Percentiles rank a stretch among this genome's conserved stretches.
Evolutionary conservation across 2,329 filamentous ascomycete genomes (phyloP).

Genomic region (Paecilomyces fulvus): DNA sequence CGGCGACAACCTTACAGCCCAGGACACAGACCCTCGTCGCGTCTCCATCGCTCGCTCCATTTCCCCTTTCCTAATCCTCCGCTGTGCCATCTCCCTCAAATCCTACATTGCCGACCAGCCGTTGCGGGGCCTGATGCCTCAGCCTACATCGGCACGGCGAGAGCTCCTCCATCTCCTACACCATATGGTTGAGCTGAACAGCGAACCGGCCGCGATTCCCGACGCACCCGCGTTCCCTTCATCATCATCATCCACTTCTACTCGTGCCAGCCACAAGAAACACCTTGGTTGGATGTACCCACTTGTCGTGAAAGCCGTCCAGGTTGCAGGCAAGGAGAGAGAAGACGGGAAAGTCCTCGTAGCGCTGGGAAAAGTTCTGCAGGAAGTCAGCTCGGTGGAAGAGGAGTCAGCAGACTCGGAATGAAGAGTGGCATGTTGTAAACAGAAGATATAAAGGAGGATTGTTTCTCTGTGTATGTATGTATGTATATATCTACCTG

Average conservation of each 20-base stretch:
- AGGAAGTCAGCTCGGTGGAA: slow-evolving; percentile 42
- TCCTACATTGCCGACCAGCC: slow-evolving; percentile 87
- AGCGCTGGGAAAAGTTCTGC: slow-evolving; percentile 52
- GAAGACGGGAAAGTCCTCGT: slow-evolving; percentile 31
- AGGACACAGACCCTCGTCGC: slow-evolving; percentile 24
- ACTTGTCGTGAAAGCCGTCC: slow-evolving; percentile 41
- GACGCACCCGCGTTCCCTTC: slow-evolving; percentile 21
- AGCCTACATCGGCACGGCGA: slow-evolving; percentile 69
- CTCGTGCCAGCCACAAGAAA: slow-evolving; percentile 46
- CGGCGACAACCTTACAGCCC: neutral
- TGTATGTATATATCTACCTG: neutral
- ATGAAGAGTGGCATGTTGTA: neutral
- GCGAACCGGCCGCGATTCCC: slow-evolving; percentile 63
- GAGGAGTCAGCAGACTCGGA: slow-evolving; percentile 7
- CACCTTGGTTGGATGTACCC: slow-evolving; percentile 78
- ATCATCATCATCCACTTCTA: slow-evolving; percentile 14
- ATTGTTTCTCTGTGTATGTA: neutral
- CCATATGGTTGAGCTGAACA: slow-evolving; percentile 57
- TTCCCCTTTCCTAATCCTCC: slow-evolving; percentile 72
- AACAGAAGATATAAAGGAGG: slow-evolving; percentile 3
- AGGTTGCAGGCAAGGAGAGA: slow-evolving; percentile 32
- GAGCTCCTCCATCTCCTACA: slow-evolving; percentile 67
- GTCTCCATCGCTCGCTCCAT: slow-evolving; percentile 63
- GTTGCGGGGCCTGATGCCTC: slow-evolving; percentile 77
- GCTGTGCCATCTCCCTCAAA: slow-evolving; percentile 71